Base-by-base conservation (phyloP, 2,329 filamentous ascomycete species). In the Xylaria sp. region DNA sequence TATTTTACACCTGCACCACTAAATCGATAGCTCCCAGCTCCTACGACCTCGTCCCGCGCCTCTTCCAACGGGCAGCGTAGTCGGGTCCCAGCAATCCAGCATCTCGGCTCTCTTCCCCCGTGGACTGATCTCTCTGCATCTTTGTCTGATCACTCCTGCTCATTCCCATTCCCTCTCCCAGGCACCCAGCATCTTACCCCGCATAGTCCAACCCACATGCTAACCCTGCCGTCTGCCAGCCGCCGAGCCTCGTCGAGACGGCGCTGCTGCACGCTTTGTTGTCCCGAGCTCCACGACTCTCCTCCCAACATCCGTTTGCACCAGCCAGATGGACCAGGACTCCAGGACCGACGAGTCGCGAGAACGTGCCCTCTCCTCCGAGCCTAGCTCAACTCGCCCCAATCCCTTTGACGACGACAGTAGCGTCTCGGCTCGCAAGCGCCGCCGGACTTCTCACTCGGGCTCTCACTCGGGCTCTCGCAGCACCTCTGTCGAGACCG, bases 321-420 rank as follows among this genome's bases (percentile, higher is more conserved):
- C 76, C 79, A 81, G 77, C 79, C 84, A 82, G 81, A 87, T 87
- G 85, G 85, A 86, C 82, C 82, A 80, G 77, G 79, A 81, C 77
- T 81, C 82, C 75, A 81, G 75, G 75, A 79, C 81, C 71, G 79
- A 80, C 75, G 84, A 86, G 79, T 80, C 81, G 78, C 83, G 80
- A 83, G 85, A 87, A 81, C 85, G 86, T 79, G 84, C 85, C 75
- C 82, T 83, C 79, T 89, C 87, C 74, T 85, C 86, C 79, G 88
- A 90, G 81, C 85, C 86, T 77, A 84, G 84, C 78, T 86, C 87
- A 74, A 87, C 85, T 72, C 85, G 88, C 69, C 86, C 86, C 59
- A 89, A 90, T 71, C 88, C 88, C 45, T 90, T 90, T 76, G 84
- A 89, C 79, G 87, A 89, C 75, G 85, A 63, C n/a, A 66, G 63